Percentiles rank a stretch among this genome's conserved stretches.
These are phyloP conservation scores for Tillandsia fasciculata DNA, from an alignment of 176 grass and related monocot species.

Conservation along the genomic window DNA sequence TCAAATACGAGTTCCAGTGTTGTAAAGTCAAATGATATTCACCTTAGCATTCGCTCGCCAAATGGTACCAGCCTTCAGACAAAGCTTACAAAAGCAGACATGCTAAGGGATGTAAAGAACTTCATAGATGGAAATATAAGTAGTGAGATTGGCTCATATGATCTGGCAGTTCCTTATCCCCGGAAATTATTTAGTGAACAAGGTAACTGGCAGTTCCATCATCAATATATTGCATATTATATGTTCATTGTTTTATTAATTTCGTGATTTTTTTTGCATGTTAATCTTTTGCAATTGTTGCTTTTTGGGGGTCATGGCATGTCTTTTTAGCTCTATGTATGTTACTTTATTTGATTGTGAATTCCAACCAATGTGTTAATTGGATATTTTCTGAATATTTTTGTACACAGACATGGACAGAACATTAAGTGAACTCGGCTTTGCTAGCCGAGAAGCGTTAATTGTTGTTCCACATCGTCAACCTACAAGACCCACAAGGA, in stretches of 20 bases:
- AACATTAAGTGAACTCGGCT: slow-evolving; percentile 57
- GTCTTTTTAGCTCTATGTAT: not conserved
- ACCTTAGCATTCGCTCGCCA: slow-evolving; percentile 72
- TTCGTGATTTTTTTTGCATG: no score
- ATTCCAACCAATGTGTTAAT: not conserved
- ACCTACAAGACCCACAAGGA: slow-evolving; percentile 23
- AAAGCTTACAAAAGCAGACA: slow-evolving; percentile 58
- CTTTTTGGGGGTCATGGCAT: no score
- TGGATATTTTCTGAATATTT: not conserved
- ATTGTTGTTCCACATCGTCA: slow-evolving; percentile 62
- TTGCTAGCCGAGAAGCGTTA: slow-evolving; percentile 76
- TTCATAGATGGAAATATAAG: slow-evolving; percentile 61
- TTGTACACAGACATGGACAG: slow-evolving; percentile 52
- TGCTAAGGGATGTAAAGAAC: slow-evolving; percentile 59
- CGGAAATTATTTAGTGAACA: slow-evolving; percentile 61
- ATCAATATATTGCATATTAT: not conserved
- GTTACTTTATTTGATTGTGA: not conserved
- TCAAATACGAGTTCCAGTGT: slow-evolving; percentile 4
- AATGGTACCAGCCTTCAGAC: slow-evolving; percentile 69
- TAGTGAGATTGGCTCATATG: slow-evolving; percentile 37
- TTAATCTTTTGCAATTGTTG: no score
- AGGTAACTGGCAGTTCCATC: slow-evolving; percentile 29
- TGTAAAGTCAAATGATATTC: slow-evolving; percentile 53
- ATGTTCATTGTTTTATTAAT: no score
- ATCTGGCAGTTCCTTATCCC: slow-evolving; percentile 89